Percentiles rank a stretch among this genome's conserved stretches.
phyloP scores from a whole-genome alignment of 129 eudicot genomes.

The Cynara cardunculus region DNA sequence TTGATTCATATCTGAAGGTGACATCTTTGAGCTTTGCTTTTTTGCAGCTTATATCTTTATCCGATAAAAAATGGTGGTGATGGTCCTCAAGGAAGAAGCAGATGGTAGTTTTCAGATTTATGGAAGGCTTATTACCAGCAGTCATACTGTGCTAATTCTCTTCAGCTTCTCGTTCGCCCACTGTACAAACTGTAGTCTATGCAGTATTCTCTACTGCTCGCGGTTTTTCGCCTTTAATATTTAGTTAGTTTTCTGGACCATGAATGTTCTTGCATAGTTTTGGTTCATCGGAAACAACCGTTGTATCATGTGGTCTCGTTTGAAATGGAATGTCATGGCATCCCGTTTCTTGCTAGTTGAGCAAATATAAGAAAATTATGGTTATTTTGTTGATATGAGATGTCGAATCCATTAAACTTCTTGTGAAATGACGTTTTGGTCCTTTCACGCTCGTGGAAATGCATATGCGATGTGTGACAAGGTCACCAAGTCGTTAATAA shows the following conservation, averaged over 20 bases:
- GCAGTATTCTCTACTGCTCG: slow-evolving; percentile 30
- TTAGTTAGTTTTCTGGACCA: slow-evolving; percentile 1
- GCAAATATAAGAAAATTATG: not conserved
- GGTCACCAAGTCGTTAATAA: not conserved
- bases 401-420: not conserved
- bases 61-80: slow-evolving; percentile 47
- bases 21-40: slow-evolving; percentile 5
- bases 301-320: slow-evolving; percentile 21
- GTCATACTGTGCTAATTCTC: slow-evolving; percentile 3
- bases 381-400: slow-evolving; percentile 5
- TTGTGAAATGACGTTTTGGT: not conserved
- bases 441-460: not conserved
- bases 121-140: slow-evolving; percentile 6
- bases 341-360: not conserved
- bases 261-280: slow-evolving; percentile 24
- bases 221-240: slow-evolving; percentile 5
- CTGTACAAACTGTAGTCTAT: slow-evolving; percentile 29
- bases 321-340: not conserved
- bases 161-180: not conserved
- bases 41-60: slow-evolving; percentile 55
- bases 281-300: slow-evolving; percentile 14
- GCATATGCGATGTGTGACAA: not conserved
- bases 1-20: not conserved
- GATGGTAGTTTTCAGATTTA: slow-evolving; percentile 13
- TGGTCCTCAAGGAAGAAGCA: slow-evolving; percentile 18